Evolutionary conservation across 2,329 filamentous ascomycete species (phyloP).

Genomic region (Dactylonectria macrodidyma): DNA sequence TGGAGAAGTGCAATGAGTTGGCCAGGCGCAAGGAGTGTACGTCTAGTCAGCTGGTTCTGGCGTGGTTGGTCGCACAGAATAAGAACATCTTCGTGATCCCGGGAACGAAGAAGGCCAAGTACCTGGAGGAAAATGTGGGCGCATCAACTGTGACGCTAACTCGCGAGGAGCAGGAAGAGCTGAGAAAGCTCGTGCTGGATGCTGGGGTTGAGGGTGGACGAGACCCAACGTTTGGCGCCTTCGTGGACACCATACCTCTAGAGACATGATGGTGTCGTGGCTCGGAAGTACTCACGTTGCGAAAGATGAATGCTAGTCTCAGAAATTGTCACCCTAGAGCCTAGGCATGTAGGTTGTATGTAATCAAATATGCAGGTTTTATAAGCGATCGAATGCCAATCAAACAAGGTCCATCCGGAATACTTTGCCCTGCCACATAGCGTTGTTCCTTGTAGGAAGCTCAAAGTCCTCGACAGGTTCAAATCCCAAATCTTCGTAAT

Average conservation of each 20-base stretch:
- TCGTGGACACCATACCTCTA: constrained; percentile 37
- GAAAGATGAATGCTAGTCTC: not conserved
- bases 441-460: constrained; percentile 5
- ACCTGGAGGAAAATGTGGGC: constrained; percentile 62
- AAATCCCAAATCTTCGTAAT: constrained; percentile 40
- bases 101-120: constrained; percentile 63
- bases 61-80: constrained; percentile 74
- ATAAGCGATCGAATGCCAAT: constrained; percentile 2
- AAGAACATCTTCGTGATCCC: constrained; percentile 73
- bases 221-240: constrained; percentile 39
- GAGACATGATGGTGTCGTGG: constrained; percentile 18
- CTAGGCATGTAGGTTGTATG: constrained; percentile 19
- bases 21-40: constrained; percentile 68
- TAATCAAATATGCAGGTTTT: constrained; percentile 19
- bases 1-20: constrained; percentile 55
- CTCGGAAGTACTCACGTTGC: not conserved
- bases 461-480: constrained; percentile 31
- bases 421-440: constrained; percentile 36
- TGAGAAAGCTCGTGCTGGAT: constrained; percentile 50
- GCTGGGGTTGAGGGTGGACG: constrained; percentile 48
- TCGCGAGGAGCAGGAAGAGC: constrained; percentile 52
- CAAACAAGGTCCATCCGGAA: constrained; percentile 35
- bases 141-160: constrained; percentile 52
- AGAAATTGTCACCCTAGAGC: not conserved
- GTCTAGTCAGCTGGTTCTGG: constrained; percentile 71